phyloP scores from a whole-genome alignment of 164 flowering plant genomes.

The Liriodendron chinense region DNA sequence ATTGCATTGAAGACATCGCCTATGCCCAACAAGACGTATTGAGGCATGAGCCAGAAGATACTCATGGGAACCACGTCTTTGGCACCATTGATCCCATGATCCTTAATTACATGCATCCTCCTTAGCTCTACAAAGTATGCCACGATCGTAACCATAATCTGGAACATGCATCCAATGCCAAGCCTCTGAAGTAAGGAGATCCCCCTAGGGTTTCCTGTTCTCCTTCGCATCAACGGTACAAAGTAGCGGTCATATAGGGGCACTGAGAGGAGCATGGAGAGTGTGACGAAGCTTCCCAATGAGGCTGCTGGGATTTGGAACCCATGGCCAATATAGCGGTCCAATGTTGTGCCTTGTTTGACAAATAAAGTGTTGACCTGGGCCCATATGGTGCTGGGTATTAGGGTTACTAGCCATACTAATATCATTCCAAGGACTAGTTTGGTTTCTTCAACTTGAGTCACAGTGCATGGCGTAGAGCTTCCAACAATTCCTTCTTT shows the following conservation, averaged over 20 bases:
- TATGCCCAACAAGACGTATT: conserved; percentile 61
- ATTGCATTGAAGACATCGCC: conserved; percentile 80
- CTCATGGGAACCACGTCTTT: conserved; percentile 69
- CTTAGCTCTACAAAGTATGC: conserved; percentile 58
- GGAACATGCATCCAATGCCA: conserved; percentile 64
- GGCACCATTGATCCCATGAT: conserved; percentile 28
- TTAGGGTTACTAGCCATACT: conserved; percentile 67
- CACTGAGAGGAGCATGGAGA: conserved; percentile 69
- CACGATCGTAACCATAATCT: conserved; percentile 49
- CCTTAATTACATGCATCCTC: conserved; percentile 45
- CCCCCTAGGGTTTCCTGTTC: conserved; percentile 73
- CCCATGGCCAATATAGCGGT: conserved; percentile 37
- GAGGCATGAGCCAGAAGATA: conserved; percentile 76
- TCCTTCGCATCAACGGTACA: conserved; percentile 63
- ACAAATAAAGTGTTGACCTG: conserved; percentile 82
- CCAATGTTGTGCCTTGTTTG: conserved; percentile 81
- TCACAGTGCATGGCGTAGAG: conserved; percentile 59
- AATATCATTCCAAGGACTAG: conserved; percentile 59
- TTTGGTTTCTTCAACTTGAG: conserved; percentile 80
- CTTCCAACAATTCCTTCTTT: conserved; percentile 23
- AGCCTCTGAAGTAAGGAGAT: conserved; percentile 79
- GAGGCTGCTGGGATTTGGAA: conserved; percentile 90
- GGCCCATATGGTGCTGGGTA: conserved; percentile 84
- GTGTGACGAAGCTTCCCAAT: conserved; percentile 66
- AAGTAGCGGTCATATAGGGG: conserved; percentile 79